Conservation (phyloP, 2,329 filamentous ascomycete species). For the Fusarium palustre region DNA sequence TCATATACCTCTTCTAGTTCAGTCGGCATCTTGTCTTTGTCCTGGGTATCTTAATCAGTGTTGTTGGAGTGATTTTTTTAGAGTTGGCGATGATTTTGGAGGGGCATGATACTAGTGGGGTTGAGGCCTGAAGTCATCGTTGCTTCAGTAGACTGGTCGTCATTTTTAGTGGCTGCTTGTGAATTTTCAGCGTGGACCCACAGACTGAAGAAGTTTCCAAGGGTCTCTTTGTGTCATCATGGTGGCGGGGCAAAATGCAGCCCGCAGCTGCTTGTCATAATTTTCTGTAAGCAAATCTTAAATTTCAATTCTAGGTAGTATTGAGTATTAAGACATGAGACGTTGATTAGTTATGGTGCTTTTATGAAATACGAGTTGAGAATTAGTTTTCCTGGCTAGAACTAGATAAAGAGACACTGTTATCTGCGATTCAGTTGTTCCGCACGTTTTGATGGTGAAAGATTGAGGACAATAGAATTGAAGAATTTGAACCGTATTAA, state of each 20-base stretch:
- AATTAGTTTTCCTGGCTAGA: background rate
- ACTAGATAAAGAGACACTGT: too few relatives aligned
- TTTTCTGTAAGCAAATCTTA: constrained; percentile 3
- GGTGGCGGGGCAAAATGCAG: constrained; percentile 38
- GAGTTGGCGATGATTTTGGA: constrained; percentile 42
- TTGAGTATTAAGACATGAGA: too few relatives aligned
- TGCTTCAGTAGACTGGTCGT: constrained; percentile 42
- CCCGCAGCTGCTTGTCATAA: background rate
- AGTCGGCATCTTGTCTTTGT: constrained; percentile 69
- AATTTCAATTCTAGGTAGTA: background rate
- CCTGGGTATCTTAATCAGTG: background rate
- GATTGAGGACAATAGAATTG: background rate
- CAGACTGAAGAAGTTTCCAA: constrained; percentile 42
- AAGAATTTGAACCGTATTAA: background rate
- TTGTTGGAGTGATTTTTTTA: constrained; percentile 36
- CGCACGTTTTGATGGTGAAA: background rate
- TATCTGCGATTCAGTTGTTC: accelerated
- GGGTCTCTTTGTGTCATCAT: constrained; percentile 40
- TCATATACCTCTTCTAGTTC: constrained; percentile 77
- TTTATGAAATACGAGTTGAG: too few relatives aligned
- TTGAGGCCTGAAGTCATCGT: constrained; percentile 47
- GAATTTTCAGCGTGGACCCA: constrained; percentile 45
- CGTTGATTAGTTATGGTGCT: too few relatives aligned
- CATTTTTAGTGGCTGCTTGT: constrained; percentile 37
- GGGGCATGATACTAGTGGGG: constrained; percentile 47